Percentiles rank a stretch among this genome's conserved stretches.
Evolutionary conservation across 257 asterid species (phyloP).

Genomic region (Solanum ossicruentum): DNA sequence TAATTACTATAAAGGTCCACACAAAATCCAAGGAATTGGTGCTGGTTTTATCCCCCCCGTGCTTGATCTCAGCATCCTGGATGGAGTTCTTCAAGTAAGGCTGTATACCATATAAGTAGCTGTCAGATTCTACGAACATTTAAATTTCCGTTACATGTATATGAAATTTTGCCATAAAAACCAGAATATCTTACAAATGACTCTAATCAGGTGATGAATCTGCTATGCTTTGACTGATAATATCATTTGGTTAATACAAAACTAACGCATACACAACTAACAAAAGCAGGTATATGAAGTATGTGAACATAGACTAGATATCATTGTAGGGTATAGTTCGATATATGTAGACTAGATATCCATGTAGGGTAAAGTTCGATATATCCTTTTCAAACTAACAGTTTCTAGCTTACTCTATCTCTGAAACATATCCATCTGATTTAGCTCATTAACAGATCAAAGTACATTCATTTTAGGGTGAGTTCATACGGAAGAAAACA

Average conservation of each 20-base stretch:
- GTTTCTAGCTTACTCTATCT: not conserved
- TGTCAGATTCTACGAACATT: not conserved
- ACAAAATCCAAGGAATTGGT: slow-evolving; percentile 43
- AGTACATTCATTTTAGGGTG: not conserved
- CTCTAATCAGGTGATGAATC: not conserved
- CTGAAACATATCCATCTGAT: not conserved
- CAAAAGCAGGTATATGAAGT: not conserved
- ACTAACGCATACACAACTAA: not conserved
- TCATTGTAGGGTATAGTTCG: not conserved
- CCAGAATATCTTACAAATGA: not conserved
- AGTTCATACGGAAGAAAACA: no score
- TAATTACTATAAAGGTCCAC: slow-evolving; percentile 12
- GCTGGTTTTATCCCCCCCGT: slow-evolving; percentile 26
- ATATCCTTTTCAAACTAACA: no score
- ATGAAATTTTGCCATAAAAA: not conserved
- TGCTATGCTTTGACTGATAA: not conserved
- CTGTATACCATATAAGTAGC: not conserved
- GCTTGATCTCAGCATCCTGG: slow-evolving; percentile 22
- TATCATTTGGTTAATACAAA: not conserved
- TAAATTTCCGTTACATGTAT: not conserved
- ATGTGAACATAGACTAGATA: not conserved
- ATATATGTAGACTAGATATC: not conserved
- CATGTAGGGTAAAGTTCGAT: not conserved
- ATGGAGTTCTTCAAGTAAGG: slow-evolving; percentile 31
- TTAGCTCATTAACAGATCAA: not conserved